phyloP scores from a whole-genome alignment of 345 rosid genomes.

The Camelina neglecta region DNA sequence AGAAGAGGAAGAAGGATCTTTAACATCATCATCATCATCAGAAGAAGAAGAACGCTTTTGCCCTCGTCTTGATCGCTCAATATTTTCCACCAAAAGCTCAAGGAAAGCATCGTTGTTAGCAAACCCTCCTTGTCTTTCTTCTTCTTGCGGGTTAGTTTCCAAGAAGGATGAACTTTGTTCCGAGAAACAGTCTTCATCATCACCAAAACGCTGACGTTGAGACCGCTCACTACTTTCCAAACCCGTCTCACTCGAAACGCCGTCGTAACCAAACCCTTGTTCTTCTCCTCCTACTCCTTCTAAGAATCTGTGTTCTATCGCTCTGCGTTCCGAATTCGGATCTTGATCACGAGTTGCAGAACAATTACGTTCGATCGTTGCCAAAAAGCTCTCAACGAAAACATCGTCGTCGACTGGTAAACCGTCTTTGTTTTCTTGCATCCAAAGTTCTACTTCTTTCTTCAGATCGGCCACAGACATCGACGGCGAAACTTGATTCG shows the following conservation, averaged over 20 bases:
- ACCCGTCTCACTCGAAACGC: background rate
- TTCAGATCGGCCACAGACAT: background rate
- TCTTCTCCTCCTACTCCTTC: background rate
- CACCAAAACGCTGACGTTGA: background rate
- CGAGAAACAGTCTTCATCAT: background rate
- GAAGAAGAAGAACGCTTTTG: background rate
- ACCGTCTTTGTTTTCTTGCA: background rate
- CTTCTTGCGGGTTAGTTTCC: background rate
- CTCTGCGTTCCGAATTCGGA: background rate
- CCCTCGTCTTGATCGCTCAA: background rate
- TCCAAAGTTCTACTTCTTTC: background rate
- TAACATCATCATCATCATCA: background rate
- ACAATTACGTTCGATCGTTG: background rate
- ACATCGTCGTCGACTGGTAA: background rate
- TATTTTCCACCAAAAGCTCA: conserved; percentile 33
- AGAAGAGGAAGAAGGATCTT: conserved; percentile 3
- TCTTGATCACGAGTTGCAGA: background rate
- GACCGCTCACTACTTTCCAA: background rate
- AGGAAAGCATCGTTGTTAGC: background rate
- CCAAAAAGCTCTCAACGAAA: background rate
- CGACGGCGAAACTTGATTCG: background rate
- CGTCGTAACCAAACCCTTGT: background rate
- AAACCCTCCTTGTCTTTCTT: background rate
- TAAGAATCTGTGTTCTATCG: background rate
- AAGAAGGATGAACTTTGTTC: background rate